These are phyloP conservation scores for Salix udensis DNA, from an alignment of 345 rosid species.

Conservation along the genomic window DNA sequence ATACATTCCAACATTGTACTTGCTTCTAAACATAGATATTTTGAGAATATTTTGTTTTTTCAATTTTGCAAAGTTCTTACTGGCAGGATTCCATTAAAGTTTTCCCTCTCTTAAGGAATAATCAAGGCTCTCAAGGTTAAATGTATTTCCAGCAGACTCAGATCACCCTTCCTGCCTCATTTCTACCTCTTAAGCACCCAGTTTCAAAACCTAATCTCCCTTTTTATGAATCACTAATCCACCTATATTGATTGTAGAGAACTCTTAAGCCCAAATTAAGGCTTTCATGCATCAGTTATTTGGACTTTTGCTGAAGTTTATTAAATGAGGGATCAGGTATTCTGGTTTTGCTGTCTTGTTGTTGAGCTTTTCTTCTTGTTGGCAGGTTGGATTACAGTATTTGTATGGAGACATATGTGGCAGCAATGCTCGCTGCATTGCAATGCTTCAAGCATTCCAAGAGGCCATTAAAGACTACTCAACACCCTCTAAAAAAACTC, in stretches of 20 bases:
- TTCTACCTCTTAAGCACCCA: neutral
- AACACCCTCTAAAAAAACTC: conserved; percentile 75
- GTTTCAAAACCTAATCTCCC: neutral
- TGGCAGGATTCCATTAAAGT: neutral
- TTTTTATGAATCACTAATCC: neutral
- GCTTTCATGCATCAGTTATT: neutral
- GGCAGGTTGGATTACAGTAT: conserved; percentile 87
- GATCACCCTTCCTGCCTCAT: neutral
- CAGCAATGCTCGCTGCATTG: conserved; percentile 95
- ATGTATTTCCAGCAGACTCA: neutral
- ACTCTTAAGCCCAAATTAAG: too few species aligned
- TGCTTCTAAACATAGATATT: neutral
- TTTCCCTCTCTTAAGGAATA: neutral
- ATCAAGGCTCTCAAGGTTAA: neutral
- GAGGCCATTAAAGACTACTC: conserved; percentile 75
- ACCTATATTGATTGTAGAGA: neutral
- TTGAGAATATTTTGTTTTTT: neutral
- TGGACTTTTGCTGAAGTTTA: neutral
- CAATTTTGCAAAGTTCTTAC: neutral
- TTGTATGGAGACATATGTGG: conserved; percentile 78
- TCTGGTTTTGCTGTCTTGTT: neutral
- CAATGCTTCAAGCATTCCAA: conserved; percentile 92
- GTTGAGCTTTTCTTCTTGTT: conserved; percentile 15
- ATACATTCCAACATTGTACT: neutral
- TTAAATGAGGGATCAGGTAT: neutral